These are phyloP conservation scores for Monilinia polystroma DNA, from an alignment of 2,329 filamentous ascomycete species.

Conservation along the genomic window DNA sequence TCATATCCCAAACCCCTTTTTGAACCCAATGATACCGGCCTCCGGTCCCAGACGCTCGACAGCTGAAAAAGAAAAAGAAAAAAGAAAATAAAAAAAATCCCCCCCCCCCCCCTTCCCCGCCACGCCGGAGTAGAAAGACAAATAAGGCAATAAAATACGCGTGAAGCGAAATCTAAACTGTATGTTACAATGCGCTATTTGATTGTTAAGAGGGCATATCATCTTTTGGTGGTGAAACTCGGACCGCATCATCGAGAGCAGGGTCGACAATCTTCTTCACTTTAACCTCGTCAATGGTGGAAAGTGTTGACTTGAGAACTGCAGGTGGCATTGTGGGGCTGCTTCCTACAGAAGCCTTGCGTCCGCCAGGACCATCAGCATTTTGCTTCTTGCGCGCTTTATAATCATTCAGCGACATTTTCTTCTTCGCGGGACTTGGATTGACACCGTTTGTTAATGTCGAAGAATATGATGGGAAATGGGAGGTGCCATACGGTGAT, in stretches of 20 bases:
- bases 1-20: constrained; percentile 34
- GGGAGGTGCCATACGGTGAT: constrained; percentile 50
- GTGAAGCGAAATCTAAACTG: constrained; percentile 35
- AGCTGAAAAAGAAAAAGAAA: neutral
- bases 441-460: constrained; percentile 46
- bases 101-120: neutral
- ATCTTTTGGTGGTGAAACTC: constrained; percentile 26
- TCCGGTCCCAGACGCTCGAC: constrained; percentile 29
- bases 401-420: constrained; percentile 65
- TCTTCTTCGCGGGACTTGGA: constrained; percentile 59
- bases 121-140: constrained; percentile 32
- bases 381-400: constrained; percentile 51
- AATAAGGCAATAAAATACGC: constrained; percentile 29
- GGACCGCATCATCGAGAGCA: constrained; percentile 23
- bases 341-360: constrained; percentile 31
- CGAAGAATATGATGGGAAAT: constrained; percentile 47
- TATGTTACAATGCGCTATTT: constrained; percentile 43
- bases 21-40: constrained; percentile 27
- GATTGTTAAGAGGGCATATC: constrained; percentile 28
- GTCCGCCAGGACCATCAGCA: constrained; percentile 28
- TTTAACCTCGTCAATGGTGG: constrained; percentile 46
- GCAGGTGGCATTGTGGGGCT: constrained; percentile 41
- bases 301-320: constrained; percentile 43
- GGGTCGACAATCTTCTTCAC: constrained; percentile 39
- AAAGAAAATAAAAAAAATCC: constrained; percentile 13